Conservation (phyloP, 805 yeast genomes). For the Myxozyma melibiosi region DNA sequence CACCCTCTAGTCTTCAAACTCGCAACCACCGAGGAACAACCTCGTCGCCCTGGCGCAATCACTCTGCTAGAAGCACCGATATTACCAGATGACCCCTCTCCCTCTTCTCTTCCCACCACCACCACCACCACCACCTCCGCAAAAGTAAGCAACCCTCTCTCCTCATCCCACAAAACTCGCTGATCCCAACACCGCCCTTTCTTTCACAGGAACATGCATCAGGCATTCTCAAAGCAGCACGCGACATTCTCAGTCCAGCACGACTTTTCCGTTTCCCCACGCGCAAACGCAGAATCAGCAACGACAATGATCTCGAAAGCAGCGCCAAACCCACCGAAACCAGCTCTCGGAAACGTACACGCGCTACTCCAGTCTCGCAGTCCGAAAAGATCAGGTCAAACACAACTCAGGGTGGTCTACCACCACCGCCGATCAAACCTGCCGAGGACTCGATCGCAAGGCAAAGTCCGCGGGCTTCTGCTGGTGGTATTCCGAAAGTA, state of each 20-base stretch:
- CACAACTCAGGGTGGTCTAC: not conserved
- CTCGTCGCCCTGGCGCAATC: slow-evolving; percentile 24
- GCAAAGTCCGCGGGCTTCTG: not conserved
- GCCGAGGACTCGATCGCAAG: slow-evolving; percentile 10
- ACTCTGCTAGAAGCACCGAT: slow-evolving; percentile 26
- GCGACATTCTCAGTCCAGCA: slow-evolving; percentile 20
- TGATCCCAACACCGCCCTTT: not conserved
- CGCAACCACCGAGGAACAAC: slow-evolving; percentile 27
- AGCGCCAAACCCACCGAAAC: not conserved
- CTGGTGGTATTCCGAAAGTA: slow-evolving; percentile 21
- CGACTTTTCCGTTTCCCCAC: slow-evolving; percentile 24
- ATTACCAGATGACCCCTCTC: not conserved
- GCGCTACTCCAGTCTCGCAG: not conserved
- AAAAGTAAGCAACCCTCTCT: too few relatives aligned
- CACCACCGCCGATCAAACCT: slow-evolving; percentile 2
- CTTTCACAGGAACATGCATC: not conserved
- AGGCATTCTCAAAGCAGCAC: slow-evolving; percentile 13
- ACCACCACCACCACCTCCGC: not conserved
- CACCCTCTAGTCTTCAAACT: slow-evolving; percentile 23
- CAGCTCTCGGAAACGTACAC: not conserved
- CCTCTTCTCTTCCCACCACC: not conserved
- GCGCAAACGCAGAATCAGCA: slow-evolving; percentile 18
- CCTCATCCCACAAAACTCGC: too few relatives aligned
- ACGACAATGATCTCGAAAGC: not conserved
- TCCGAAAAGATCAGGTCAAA: not conserved